Base-by-base conservation (phyloP, 2,329 filamentous ascomycete species). In the Lasiodiplodia citricola region DNA sequence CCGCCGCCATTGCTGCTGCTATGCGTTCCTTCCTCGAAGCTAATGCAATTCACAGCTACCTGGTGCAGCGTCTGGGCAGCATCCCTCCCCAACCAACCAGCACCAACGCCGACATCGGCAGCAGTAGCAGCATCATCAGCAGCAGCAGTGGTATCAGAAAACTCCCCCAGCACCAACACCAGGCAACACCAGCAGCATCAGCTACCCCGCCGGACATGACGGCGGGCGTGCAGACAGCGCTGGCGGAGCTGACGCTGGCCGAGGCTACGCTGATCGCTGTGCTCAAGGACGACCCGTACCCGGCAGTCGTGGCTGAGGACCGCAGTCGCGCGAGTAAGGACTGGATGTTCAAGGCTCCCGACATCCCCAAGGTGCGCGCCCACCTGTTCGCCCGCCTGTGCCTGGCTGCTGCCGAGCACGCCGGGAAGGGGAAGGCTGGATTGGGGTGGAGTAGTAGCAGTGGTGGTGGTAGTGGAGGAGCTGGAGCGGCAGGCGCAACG, bases 291-390 rank as follows among this genome's bases (percentile, higher is more conserved):
- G 96, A 99, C 75, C 94, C 95, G 0, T 98, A 97, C 75, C 91
- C 95, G 1, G 90, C 91, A 1, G 87, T 90, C 7, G 91, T 97
- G 2, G 89, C 93, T 0, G 92, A 97, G 74, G 88, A 91, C 68
- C 87, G 94, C 58, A 96, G 97, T 76, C 88, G 90, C 66, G 89
- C 91, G 73, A 93, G 94, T 78, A 93, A 88, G 70, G 95, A 98
- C 73, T 99, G 95, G 95, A 98, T 98, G 94, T 96, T 96, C 79
- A 93, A 92, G 74, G 88, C 93, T 0, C 93, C 95, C 0, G 89
- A 93, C 63, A 92, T 97, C 60, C 92, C 94, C 37, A 94, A 95
- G 76, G 94, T 97, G 21, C 90, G 95, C 57, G 93, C 93, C 10
- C 90, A 96, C 75, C 85, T 99, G 1, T 96, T 96, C 76, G 94